These are phyloP conservation scores for Phytophthora litchii DNA, from an alignment of 352 stramenopile species.

Conservation along the genomic window DNA sequence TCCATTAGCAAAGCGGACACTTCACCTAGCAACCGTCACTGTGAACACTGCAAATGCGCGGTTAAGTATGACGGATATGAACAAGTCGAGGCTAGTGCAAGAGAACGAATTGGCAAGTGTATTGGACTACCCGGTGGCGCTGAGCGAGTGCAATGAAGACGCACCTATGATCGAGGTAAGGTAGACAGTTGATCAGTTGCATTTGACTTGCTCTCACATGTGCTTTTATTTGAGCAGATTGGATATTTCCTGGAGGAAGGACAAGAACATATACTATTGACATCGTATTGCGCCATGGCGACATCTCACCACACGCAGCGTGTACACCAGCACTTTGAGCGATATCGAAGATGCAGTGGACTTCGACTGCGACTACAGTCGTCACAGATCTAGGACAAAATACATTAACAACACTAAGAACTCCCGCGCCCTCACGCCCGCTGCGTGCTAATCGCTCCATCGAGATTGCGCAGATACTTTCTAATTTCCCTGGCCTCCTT, in stretches of 20 bases:
- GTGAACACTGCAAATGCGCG: neutral
- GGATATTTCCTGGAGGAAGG: conserved; percentile 51
- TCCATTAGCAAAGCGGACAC: conserved; percentile 14
- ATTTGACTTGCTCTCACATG: neutral
- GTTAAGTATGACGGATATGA: neutral
- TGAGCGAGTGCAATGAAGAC: conserved; percentile 54
- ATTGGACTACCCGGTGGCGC: conserved; percentile 69
- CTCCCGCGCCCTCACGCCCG: neutral
- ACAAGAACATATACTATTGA: conserved; percentile 40
- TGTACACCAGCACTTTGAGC: conserved; percentile 46
- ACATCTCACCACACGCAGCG: conserved; percentile 18
- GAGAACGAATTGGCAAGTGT: conserved; percentile 49
- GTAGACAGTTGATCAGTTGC: neutral
- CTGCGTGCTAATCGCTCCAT: conserved; percentile 5
- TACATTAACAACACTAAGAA: conserved; percentile 7
- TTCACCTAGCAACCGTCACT: conserved; percentile 7
- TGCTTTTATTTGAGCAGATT: conserved; percentile 37
- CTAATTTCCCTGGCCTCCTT: conserved; percentile 27
- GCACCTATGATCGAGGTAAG: conserved; percentile 70
- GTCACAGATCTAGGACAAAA: conserved; percentile 24
- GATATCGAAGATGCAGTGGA: conserved; percentile 39
- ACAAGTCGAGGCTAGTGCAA: conserved; percentile 10
- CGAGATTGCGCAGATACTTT: conserved; percentile 28
- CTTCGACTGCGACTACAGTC: conserved; percentile 25
- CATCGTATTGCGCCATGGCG: conserved; percentile 61